Conservation (phyloP, 148 eudicot species). For the Rheum nobile region DNA sequence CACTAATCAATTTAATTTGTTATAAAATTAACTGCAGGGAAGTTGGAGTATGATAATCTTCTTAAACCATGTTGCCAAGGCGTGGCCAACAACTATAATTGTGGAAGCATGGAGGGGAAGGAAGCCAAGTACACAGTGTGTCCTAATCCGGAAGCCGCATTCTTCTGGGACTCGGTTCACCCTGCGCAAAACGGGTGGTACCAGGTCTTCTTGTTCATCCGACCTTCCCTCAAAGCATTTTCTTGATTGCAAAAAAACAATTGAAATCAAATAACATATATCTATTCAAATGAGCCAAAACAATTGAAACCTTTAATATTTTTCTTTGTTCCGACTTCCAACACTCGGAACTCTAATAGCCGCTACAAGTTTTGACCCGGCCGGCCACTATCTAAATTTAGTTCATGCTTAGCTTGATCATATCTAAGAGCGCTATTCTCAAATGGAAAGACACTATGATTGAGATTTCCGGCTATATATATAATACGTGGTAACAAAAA, state of each 20-base stretch:
- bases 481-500: no score
- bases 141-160: conserved; percentile 23
- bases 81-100: conserved; percentile 14
- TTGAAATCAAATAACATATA: background rate
- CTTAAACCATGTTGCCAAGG: conserved; percentile 55
- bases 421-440: no score
- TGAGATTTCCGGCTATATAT: no score
- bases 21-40: conserved; percentile 11
- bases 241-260: background rate
- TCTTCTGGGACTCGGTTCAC: conserved; percentile 59
- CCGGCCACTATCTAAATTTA: no score
- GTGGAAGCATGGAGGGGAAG: conserved; percentile 31
- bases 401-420: no score
- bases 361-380: no score
- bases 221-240: background rate
- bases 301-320: no score
- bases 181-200: conserved; percentile 63
- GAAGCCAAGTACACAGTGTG: conserved; percentile 19
- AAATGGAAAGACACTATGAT: no score
- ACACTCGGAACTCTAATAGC: no score
- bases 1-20: no score
- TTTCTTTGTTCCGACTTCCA: no score
- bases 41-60: background rate
- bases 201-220: conserved; percentile 25
- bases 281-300: background rate